Base-by-base conservation (phyloP, 2,329 filamentous ascomycete species). In the Escovopsis sp. region DNA sequence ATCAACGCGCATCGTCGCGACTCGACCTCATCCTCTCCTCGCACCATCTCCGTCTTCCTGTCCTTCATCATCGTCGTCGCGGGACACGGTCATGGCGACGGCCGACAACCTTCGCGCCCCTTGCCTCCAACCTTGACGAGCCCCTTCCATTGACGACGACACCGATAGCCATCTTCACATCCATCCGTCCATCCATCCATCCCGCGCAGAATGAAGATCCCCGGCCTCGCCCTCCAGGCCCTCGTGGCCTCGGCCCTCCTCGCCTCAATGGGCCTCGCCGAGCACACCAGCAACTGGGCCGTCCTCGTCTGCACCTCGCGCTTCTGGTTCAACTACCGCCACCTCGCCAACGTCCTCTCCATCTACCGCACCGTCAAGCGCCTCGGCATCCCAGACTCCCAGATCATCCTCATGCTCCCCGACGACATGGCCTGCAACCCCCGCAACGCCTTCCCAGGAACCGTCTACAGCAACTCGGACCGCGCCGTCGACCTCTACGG, bases 401-500 rank as follows among this genome's bases (percentile, higher is more conserved):
- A 98, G 61, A 98, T 98, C 65, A 96, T 98, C 60, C 82, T 98
- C 51, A 96, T 98, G 88, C 77, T 98, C n/a, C 91, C 91, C 19
- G 91, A 98, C 62, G 91, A 98, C 67, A 96, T 98, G 86, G 91
- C 91, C 34, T 98, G 91, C 72, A 98, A 98, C 65, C 91, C 91
- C 30, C 86, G 91, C 55, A 98, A 98, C 61, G 87, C 88, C 40
- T 98, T 98, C 61, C 88, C 91, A 0, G 91, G 91, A 41, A 95
- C 88, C 42, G 91, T 98, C 28, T 98, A 96, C 73, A 95, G 91
- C 65, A 96, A 98, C 59, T 88, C 91, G 33, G 88, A 95, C 61
- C 84, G 91, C 50, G 87, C 86, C 8, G 82, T 98, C 39, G 91
- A 98, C 58, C 72, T 98, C 5, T 98, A 98, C 61, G 91, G 93